Base-by-base conservation (phyloP, 2,329 filamentous ascomycete genomes). In the Mollisiaceae sp. region DNA sequence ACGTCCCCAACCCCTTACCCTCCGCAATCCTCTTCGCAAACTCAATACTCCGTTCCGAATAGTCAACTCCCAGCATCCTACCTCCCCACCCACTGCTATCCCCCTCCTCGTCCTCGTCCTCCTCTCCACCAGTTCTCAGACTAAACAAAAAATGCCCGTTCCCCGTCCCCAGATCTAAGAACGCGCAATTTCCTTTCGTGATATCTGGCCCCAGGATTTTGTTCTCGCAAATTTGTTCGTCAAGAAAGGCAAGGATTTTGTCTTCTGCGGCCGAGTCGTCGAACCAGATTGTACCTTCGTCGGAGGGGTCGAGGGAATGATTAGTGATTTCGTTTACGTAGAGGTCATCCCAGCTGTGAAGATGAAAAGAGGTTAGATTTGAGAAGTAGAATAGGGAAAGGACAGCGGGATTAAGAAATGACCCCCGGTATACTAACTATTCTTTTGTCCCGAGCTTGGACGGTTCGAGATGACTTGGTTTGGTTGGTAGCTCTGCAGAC, bases 261-360 rank as follows among this genome's bases (percentile, higher is more conserved):
- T 89, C 83, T 75, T 97, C 92, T 67, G 95, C 95, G 75, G 91
- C 88, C 38, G 93, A 91, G 80, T 98, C 95, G 77, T 93, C 91
- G 84, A 99, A 99, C 95, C 95, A 99, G 73, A 95, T 89, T 36
- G 93, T 97, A 71, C 94, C 94, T 66, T 90, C 90, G 81, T 97
- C 92, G 64, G 85, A 79, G 11, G 91, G 87, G 79, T 96, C 88
- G 68, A 85, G 78, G 62, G 86, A 80, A 78, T 94, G 87, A 79
- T 95, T 94, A 66, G 81, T 77, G 61, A 93, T 82, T 78, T 95
- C 91, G 70, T 82, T 84, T 0, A 83, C 81, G 82, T 96, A 95
- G 69, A 92, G 86, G 22, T 80, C 80, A 78, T 94, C 89, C 91
- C 91, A 94, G 80, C 91, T 94, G 52, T 54, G 27, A n/a, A 55